Conservation (phyloP, 2,329 filamentous ascomycete species). For the Ciborinia camelliae region DNA sequence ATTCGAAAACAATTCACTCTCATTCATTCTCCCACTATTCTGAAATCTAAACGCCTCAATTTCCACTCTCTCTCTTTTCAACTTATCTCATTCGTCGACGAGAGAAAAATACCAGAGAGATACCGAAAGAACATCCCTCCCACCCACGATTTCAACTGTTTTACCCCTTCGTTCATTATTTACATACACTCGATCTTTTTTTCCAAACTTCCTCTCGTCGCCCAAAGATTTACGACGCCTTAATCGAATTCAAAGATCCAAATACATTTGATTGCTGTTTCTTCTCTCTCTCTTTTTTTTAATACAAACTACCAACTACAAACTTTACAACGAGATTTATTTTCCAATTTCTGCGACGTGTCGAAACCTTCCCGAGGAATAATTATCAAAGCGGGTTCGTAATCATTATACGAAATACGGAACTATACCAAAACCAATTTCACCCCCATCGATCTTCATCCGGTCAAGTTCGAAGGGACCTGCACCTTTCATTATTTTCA, state of each 20-base stretch:
- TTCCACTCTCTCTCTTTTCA: neutral
- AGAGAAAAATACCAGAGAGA: neutral
- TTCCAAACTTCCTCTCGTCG: slow-evolving; percentile 15
- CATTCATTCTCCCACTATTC: neutral
- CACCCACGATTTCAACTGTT: neutral
- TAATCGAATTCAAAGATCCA: slow-evolving; percentile 22
- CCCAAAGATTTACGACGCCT: neutral
- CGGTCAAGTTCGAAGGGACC: slow-evolving; percentile 17
- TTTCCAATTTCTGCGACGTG: slow-evolving; percentile 14
- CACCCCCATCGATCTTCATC: slow-evolving; percentile 9
- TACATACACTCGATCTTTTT: slow-evolving; percentile 20
- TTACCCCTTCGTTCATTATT: slow-evolving; percentile 5
- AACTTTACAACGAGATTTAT: slow-evolving; percentile 9
- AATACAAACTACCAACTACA: too few relatives aligned
- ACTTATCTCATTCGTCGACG: slow-evolving; percentile 2
- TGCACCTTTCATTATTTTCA: slow-evolving; percentile 23
- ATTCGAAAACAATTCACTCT: slow-evolving; percentile 4
- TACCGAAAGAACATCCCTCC: too few relatives aligned
- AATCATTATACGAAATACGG: slow-evolving; percentile 13
- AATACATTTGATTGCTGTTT: slow-evolving; percentile 36
- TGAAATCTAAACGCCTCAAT: neutral
- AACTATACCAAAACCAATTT: neutral
- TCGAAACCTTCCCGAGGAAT: slow-evolving; percentile 14
- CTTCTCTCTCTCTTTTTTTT: slow-evolving; percentile 19
- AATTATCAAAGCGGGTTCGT: slow-evolving; percentile 18